phyloP scores from a whole-genome alignment of 768 basidiomycete species.

The Tylopilus rubrobrunneus region DNA sequence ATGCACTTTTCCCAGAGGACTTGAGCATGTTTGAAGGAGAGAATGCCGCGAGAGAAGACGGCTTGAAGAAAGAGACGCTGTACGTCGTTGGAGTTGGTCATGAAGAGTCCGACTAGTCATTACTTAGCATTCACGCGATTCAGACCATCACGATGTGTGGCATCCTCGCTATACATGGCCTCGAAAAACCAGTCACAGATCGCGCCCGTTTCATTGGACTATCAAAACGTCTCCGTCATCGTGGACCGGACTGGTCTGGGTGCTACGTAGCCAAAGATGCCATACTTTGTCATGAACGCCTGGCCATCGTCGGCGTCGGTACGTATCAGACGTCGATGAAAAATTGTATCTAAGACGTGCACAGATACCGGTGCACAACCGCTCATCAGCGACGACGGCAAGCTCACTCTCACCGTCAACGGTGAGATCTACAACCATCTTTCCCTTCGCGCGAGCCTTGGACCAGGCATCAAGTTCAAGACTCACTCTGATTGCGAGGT shows the following conservation, averaged over 20 bases:
- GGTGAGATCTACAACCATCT: constrained; percentile 99
- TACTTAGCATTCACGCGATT: background rate
- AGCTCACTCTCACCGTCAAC: constrained; percentile 85
- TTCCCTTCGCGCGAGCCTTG: constrained; percentile 65
- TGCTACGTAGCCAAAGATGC: constrained; percentile 81
- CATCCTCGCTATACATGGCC: constrained; percentile 81
- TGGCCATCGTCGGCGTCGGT: constrained; percentile 99
- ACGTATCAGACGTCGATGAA: constrained; percentile 24
- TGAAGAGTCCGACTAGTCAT: background rate
- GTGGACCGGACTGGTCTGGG: constrained; percentile 98
- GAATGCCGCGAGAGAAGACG: constrained; percentile 62
- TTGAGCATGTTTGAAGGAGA: constrained; percentile 63
- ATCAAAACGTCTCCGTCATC: constrained; percentile 87
- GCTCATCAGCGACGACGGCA: constrained; percentile 80
- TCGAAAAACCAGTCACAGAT: constrained; percentile 65
- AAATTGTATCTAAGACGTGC: background rate
- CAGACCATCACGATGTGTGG: constrained; percentile 76
- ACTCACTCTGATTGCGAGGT: constrained; percentile 99
- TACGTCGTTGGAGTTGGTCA: constrained; percentile 56
- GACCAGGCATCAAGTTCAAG: constrained; percentile 75
- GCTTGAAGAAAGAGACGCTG: constrained; percentile 78
- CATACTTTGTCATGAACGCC: constrained; percentile 90
- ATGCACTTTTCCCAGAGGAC: constrained; percentile 66
- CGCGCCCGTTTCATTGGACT: constrained; percentile 76
- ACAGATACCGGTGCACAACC: constrained; percentile 97